phyloP scores from a whole-genome alignment of 2,329 filamentous ascomycete species.

The Hymenoscyphus repandus region DNA sequence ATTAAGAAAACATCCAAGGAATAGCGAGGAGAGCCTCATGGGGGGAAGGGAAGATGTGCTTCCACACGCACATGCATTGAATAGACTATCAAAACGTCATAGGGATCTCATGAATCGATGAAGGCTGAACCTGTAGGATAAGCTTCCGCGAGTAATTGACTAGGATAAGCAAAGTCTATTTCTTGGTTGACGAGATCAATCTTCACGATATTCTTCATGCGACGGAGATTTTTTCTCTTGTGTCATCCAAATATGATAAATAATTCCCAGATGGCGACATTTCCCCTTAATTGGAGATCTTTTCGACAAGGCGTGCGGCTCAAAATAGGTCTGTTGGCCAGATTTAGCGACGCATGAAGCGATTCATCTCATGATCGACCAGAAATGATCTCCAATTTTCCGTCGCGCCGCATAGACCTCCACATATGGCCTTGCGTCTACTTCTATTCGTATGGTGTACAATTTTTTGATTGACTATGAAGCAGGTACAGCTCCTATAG shows the following conservation, averaged over 20 bases:
- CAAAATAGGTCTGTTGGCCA: conserved; percentile 2
- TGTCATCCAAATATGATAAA: background rate
- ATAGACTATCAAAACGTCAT: no score
- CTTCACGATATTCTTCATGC: no score
- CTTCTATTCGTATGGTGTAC: conserved; percentile 4
- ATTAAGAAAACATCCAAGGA: no score
- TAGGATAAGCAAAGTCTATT: no score
- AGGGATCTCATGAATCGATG: no score
- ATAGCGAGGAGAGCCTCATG: no score
- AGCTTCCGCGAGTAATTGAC: no score
- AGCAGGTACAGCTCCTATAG: conserved; percentile 20
- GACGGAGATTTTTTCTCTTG: no score
- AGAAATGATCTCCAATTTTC: conserved; percentile 2
- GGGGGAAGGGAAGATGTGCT: no score
- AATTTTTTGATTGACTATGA: conserved; percentile 18
- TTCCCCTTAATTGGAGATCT: conserved; percentile 1
- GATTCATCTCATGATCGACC: conserved; percentile 7
- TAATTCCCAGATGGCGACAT: background rate
- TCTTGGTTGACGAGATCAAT: no score
- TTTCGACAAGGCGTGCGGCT: background rate
- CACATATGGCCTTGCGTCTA: background rate
- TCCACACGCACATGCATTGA: no score
- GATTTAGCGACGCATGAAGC: conserved; percentile 1
- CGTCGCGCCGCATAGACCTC: conserved; percentile 1
- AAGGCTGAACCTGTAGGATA: no score